phyloP scores from a whole-genome alignment of 495 filamentous ascomycete species.

The Beverwykella pulmonaria region DNA sequence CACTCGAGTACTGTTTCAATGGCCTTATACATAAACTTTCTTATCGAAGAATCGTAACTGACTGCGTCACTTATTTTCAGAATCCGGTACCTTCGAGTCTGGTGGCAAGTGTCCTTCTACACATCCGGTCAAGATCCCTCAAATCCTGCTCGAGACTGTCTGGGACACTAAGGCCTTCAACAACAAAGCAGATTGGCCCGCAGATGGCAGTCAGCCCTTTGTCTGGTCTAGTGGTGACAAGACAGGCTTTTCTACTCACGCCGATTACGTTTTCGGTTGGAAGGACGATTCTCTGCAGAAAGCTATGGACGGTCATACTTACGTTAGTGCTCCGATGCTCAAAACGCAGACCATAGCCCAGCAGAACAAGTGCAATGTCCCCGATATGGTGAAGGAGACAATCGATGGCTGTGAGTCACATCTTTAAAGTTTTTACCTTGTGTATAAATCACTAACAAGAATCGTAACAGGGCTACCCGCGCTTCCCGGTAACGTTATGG shows the following conservation, averaged over 20 bases:
- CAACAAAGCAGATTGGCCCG: conserved; percentile 35
- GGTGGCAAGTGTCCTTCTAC: conserved; percentile 31
- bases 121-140: conserved; percentile 36
- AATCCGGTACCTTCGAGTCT: conserved; percentile 34
- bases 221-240: conserved; percentile 35
- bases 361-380: conserved; percentile 29
- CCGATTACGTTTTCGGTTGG: conserved; percentile 54
- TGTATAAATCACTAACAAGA: neutral
- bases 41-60: no score
- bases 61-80: no score
- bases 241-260: conserved; percentile 50
- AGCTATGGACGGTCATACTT: conserved; percentile 41
- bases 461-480: conserved; percentile 1
- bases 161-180: conserved; percentile 38
- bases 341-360: conserved; percentile 33
- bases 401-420: conserved; percentile 27
- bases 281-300: conserved; percentile 52
- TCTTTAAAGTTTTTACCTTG: no score
- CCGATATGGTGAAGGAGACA: conserved; percentile 23
- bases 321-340: conserved; percentile 14
- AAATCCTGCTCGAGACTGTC: conserved; percentile 37
- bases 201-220: conserved; percentile 39
- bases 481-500: conserved; percentile 9
- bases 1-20: no score
- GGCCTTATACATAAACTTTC: no score